Percentiles rank a stretch among this genome's conserved stretches.
These are phyloP conservation scores for Coemansia sp. DNA, from an alignment of 192 early-diverging fungal genomes.

Conservation along the genomic window DNA sequence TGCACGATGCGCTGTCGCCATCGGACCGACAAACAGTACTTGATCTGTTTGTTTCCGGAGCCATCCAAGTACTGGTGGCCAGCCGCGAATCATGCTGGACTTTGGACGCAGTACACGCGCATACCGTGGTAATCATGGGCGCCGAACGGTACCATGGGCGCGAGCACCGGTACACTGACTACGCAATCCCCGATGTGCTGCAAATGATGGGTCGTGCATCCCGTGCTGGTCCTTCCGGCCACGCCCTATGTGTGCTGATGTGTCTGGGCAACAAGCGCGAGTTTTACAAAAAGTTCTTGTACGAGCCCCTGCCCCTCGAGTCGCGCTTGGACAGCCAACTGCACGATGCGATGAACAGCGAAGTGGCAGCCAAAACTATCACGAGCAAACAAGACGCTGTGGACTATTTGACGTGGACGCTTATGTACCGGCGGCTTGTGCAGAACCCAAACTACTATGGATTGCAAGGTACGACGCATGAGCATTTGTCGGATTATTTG, in stretches of 20 bases:
- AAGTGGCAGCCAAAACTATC: constrained; percentile 92
- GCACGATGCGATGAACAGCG: constrained; percentile 97
- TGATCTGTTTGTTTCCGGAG: constrained; percentile 69
- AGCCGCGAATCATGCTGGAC: constrained; percentile 92
- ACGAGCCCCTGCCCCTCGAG: constrained; percentile 94
- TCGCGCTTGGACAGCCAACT: constrained; percentile 91
- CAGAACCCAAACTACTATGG: constrained; percentile 98
- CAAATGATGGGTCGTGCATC: constrained; percentile 97
- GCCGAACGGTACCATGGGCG: constrained; percentile 93
- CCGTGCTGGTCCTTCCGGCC: constrained; percentile 9
- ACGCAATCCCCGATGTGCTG: constrained; percentile 90
- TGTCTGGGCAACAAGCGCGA: constrained; percentile 92
- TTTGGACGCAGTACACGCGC: constrained; percentile 69
- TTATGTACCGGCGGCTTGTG: constrained; percentile 93
- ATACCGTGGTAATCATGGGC: constrained; percentile 91
- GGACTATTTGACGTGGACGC: constrained; percentile 98
- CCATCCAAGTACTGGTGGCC: constrained; percentile 88
- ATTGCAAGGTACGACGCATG: constrained; percentile 80
- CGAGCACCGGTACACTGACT: constrained; percentile 96
- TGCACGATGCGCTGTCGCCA: constrained; percentile 84
- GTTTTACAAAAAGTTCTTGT: constrained; percentile 97
- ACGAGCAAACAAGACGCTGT: constrained; percentile 98
- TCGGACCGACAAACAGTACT: constrained; percentile 73
- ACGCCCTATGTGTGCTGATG: constrained; percentile 81
- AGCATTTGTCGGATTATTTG: constrained; percentile 88